These are phyloP conservation scores for Monosporascus cannonballus DNA, from an alignment of 2,329 filamentous ascomycete genomes.

Conservation along the genomic window DNA sequence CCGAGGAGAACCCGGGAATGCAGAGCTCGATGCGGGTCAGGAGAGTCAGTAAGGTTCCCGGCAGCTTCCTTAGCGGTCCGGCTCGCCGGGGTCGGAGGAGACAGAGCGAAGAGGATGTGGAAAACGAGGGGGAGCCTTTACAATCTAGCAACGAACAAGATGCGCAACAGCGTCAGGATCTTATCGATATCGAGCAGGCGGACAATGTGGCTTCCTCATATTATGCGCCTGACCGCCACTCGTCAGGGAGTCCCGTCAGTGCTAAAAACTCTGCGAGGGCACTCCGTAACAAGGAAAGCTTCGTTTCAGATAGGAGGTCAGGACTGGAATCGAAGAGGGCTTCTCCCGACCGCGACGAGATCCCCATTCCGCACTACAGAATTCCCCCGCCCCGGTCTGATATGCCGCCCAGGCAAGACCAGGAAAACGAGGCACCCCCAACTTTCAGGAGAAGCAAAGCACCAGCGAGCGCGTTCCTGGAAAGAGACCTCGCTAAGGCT, in stretches of 20 bases:
- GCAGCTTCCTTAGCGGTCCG: slow-evolving; percentile 73
- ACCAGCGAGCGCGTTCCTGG: slow-evolving; percentile 45
- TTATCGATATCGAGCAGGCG: slow-evolving; percentile 28
- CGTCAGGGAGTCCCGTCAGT: slow-evolving; percentile 54
- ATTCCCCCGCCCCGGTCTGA: slow-evolving; percentile 49
- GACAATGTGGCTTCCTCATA: slow-evolving; percentile 36
- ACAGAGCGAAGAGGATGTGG: slow-evolving; percentile 60
- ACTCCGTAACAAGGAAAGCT: slow-evolving; percentile 31
- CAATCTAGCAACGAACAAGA: slow-evolving; percentile 37
- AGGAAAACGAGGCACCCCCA: slow-evolving; percentile 76
- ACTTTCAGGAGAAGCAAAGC: slow-evolving; percentile 60
- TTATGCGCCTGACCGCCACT: slow-evolving; percentile 43
- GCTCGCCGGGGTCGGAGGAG: slow-evolving; percentile 67
- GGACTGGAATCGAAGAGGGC: slow-evolving; percentile 9
- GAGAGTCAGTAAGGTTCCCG: slow-evolving; percentile 66
- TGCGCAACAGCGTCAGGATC: slow-evolving; percentile 29
- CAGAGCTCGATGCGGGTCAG: slow-evolving; percentile 75
- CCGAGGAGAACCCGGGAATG: slow-evolving; percentile 57
- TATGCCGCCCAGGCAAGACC: slow-evolving; percentile 62
- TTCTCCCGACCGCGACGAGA: slow-evolving; percentile 31
- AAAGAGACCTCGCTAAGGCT: slow-evolving; percentile 48
- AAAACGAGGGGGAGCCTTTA: slow-evolving; percentile 36
- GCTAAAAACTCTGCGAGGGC: slow-evolving; percentile 38
- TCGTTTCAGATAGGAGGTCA: slow-evolving; percentile 15
- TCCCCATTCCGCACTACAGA: slow-evolving; percentile 49